Evolutionary conservation across 768 basidiomycete species (phyloP), one percentile per base, ranked within the genome.

Genomic region (Cystobasidium onofrii): DNA sequence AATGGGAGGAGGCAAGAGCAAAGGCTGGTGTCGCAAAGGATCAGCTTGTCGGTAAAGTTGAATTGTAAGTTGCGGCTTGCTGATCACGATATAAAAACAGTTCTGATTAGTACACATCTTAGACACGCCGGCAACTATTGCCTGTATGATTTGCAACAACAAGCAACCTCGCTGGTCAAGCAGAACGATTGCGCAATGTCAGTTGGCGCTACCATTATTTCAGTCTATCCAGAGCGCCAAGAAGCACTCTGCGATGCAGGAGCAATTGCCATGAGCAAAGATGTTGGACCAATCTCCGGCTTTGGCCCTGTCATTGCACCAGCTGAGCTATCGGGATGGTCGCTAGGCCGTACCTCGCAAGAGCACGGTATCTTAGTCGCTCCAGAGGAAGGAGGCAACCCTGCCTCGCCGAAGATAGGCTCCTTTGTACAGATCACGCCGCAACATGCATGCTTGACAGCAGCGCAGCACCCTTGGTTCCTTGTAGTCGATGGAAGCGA

Each of bases 221-320:
- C 73, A 1, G 34, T 25, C 15, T 74, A 74, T 54, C 73, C 73
- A 23, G 64, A 74, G 18, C 54, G 82, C 61, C 89, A 90, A 78
- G 89, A 91, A 80, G 89, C 89, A 1, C 82, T 92, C 83, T 87
- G 87, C 71, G 91, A 95, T 81, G 89, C 88, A 9, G 92, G 91
- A 6, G 90, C 86, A 1, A 86, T 92, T 74, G 91, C 90, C 1
- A 89, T 94, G 83, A 91, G 89, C 80, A 92, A 91, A 81, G 92
- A 92, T 80, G 88, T 84, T 0, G 92, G 91, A 0, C 88, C 86
- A 1, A 87, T 85, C 31, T 85, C 85, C 10, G 87, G 86, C 2
- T 91, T 84, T 78, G 91, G 92, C 2, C 86, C 89, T 39, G 85
- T 91, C 1, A 80, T 90, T 17, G 18, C 29, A 1, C 71, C 71